phyloP scores from a whole-genome alignment of 768 basidiomycete species.

The Rhodotorula taiwanensis region DNA sequence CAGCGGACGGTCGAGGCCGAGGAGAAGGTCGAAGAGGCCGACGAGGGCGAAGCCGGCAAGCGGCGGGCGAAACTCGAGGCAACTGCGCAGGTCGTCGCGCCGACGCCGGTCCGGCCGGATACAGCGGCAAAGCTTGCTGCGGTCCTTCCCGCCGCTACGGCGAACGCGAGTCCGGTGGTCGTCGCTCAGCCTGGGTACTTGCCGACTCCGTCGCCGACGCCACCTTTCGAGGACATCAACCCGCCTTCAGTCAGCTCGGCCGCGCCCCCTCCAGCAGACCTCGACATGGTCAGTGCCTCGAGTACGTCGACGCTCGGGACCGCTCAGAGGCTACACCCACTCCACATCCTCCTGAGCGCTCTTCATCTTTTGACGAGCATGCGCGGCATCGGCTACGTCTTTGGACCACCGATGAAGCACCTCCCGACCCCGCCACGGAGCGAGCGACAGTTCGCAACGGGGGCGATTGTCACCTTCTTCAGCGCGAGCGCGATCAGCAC shows the following conservation, averaged over 20 bases:
- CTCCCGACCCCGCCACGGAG: not conserved
- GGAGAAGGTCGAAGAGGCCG: not conserved
- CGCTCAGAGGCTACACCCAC: constrained; percentile 1
- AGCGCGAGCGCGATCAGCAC: constrained; percentile 2
- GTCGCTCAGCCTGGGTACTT: not conserved
- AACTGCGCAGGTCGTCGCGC: not conserved
- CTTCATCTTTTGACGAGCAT: constrained; percentile 23
- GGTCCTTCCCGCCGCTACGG: no score
- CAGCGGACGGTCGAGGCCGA: no score
- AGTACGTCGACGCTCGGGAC: not conserved
- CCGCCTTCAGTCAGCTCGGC: not conserved
- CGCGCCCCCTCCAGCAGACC: not conserved
- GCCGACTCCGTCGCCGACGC: constrained; percentile 18
- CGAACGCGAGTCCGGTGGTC: not conserved
- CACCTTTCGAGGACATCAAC: constrained; percentile 18
- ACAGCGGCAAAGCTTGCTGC: no score
- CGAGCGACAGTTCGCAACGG: not conserved
- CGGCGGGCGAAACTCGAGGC: not conserved
- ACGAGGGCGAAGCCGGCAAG: not conserved
- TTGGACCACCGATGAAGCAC: constrained; percentile 1
- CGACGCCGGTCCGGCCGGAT: not conserved
- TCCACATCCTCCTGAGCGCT: constrained; percentile 15
- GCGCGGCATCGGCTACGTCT: constrained; percentile 26
- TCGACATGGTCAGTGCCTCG: not conserved
- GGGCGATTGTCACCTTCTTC: not conserved